Evolutionary conservation across 768 basidiomycete species (phyloP), one percentile per base, ranked within the genome.

Genomic region (Rhodotorula diobovata): DNA sequence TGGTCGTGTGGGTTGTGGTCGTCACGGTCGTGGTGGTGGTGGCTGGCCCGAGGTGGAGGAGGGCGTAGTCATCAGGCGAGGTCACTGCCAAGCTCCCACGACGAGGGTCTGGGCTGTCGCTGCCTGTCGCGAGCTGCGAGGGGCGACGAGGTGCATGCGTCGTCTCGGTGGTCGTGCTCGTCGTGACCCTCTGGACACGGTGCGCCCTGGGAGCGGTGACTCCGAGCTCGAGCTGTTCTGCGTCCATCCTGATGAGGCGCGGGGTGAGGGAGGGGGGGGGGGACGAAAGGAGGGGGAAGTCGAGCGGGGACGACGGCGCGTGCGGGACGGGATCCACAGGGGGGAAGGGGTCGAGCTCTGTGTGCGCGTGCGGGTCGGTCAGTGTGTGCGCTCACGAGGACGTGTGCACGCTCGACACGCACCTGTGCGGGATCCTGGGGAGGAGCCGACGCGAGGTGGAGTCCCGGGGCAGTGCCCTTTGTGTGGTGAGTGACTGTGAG

Each of bases 1-100:
- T 68, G 14, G 64, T 74, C 14, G 66, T 60, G 32, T 55, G 53
- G 11, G 72, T 74, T 4, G 76, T 76, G 16, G 73, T 76, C 9
- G 76, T 74, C 0, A 64, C 62, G 28, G 69, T 65, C 0, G 61
- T 72, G 12, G 67, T 69, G 1, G 68, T 73, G 4, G 60, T 65
- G 10, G 72, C 73, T 32, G 76, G 76, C 2, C 35, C 45, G 45
- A 76, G 56, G 32, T 48, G 58, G 21, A 76, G 30, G 23, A 69
- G 48, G 7, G 75, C 70, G 48, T 63, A 76, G 35, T 62, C 71
- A 39, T 56, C 57, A 0, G 37, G 28, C 28, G 16, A 43, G 30
- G 9, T 41, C 9, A 18, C 15, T 9, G 41, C 20, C 8, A 14
- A 18, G 39, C 37, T 23, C 8, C 21, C 34, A 4, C 32, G 34